Conservation (phyloP, 345 rosid genomes). For the Toxicodendron radicans region DNA sequence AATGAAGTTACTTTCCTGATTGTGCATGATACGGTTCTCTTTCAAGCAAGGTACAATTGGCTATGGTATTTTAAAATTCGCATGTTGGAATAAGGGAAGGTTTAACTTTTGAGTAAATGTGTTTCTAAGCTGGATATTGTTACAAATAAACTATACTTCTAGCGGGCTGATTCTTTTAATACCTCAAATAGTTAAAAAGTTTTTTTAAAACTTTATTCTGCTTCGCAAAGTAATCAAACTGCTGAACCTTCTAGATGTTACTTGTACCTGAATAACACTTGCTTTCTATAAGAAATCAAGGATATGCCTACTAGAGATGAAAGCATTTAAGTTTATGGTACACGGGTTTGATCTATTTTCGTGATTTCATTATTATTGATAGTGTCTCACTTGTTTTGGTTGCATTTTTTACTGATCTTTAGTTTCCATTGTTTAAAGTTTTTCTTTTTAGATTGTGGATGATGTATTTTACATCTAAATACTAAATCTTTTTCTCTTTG, state of each 20-base stretch:
- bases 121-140: not conserved
- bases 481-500: not conserved
- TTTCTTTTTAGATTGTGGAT: not conserved
- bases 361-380: not conserved
- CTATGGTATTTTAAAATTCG: not conserved
- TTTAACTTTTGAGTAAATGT: not conserved
- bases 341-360: too few relatives aligned
- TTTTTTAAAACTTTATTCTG: not conserved
- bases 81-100: not conserved
- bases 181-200: not conserved
- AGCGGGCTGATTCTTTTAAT: not conserved
- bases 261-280: not conserved
- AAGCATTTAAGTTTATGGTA: not conserved
- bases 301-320: not conserved
- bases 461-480: not conserved
- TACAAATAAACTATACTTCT: not conserved
- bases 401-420: not conserved
- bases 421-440: not conserved
- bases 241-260: not conserved
- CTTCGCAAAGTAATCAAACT: not conserved
- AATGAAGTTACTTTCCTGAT: too few relatives aligned
- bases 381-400: not conserved
- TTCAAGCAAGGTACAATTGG: too few relatives aligned
- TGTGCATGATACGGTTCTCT: too few relatives aligned
- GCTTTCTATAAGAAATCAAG: not conserved